Percentiles rank a stretch among this genome's conserved stretches.
These are phyloP conservation scores for Lipomyces chichibuensis DNA, from an alignment of 805 yeast genomes.

Conservation along the genomic window DNA sequence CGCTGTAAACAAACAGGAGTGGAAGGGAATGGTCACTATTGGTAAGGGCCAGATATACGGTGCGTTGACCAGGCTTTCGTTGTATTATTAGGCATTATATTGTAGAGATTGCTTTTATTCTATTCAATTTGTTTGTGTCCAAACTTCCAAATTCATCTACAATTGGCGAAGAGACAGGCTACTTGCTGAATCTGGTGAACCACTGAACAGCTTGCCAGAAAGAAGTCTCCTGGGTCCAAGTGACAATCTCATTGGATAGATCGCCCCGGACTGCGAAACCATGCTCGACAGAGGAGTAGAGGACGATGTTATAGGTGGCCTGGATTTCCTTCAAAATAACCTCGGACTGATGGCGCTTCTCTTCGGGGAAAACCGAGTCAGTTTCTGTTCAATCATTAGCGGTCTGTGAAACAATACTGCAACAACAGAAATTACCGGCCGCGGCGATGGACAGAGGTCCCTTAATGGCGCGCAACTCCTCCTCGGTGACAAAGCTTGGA, in stretches of 20 bases:
- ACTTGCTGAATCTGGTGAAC: slow-evolving; percentile 31
- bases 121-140: not conserved
- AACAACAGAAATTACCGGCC: slow-evolving; percentile 50
- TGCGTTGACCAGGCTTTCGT: slow-evolving; percentile 45
- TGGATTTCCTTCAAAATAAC: slow-evolving; percentile 56
- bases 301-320: slow-evolving; percentile 60
- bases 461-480: slow-evolving; percentile 63
- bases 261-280: slow-evolving; percentile 86
- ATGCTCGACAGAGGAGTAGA: slow-evolving; percentile 66
- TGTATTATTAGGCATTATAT: slow-evolving; percentile 24
- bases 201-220: slow-evolving; percentile 42
- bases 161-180: not conserved
- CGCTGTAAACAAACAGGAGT: slow-evolving; percentile 54
- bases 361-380: slow-evolving; percentile 64
- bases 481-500: slow-evolving; percentile 69
- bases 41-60: slow-evolving; percentile 60
- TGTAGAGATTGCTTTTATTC: not conserved
- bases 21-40: slow-evolving; percentile 55
- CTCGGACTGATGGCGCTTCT: slow-evolving; percentile 65
- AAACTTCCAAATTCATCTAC: not conserved
- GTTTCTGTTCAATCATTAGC: slow-evolving; percentile 42
- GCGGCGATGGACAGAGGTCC: slow-evolving; percentile 70
- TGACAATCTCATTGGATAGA: slow-evolving; percentile 52
- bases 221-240: slow-evolving; percentile 70
- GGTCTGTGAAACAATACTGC: not conserved